These are phyloP conservation scores for Tuber aestivum DNA, from an alignment of 495 filamentous ascomycete genomes.

Conservation along the genomic window DNA sequence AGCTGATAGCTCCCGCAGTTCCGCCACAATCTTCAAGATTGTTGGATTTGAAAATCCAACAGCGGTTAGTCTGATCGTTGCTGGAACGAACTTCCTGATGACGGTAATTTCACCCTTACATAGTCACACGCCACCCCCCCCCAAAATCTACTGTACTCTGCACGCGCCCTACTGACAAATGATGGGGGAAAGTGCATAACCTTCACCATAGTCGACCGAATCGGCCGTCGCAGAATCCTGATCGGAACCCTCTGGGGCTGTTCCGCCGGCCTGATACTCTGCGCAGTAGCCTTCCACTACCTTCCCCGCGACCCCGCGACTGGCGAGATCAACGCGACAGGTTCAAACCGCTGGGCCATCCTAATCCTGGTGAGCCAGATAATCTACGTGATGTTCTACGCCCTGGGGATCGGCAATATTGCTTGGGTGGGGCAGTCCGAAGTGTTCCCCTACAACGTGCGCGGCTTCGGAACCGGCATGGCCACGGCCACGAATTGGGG, in stretches of 20 bases:
- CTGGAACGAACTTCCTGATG: constrained; percentile 53
- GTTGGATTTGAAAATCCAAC: constrained; percentile 52
- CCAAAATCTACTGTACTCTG: neutral
- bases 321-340: constrained; percentile 22
- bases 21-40: constrained; percentile 49
- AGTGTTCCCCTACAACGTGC: constrained; percentile 76
- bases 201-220: constrained; percentile 49
- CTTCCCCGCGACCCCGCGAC: constrained; percentile 48
- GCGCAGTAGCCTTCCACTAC: constrained; percentile 49
- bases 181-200: constrained; percentile 44
- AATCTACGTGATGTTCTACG: constrained; percentile 76
- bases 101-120: constrained; percentile 31
- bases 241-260: constrained; percentile 47
- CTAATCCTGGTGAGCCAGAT: constrained; percentile 44
- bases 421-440: constrained; percentile 85
- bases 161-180: neutral
- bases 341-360: constrained; percentile 30
- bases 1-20: constrained; percentile 44
- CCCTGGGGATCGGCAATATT: constrained; percentile 77
- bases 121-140: neutral
- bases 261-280: constrained; percentile 42
- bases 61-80: constrained; percentile 50
- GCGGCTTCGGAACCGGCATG: constrained; percentile 69
- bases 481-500: constrained; percentile 85
- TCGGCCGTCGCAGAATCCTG: constrained; percentile 49